These are phyloP conservation scores for Strobilomyces echinocephalus DNA, from an alignment of 768 basidiomycete species.

Conservation along the genomic window DNA sequence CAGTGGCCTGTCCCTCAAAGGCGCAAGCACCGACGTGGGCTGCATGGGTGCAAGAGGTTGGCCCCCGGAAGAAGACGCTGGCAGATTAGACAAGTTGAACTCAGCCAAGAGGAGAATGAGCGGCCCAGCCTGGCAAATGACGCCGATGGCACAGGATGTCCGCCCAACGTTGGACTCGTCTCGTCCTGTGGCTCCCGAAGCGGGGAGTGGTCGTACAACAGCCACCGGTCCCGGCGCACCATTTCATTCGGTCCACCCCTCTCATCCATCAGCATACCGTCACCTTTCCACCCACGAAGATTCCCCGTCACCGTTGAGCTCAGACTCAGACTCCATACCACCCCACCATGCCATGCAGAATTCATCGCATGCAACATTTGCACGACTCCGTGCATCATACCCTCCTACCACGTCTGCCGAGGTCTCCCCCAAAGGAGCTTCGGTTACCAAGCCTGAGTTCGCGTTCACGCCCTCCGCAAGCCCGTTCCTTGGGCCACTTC, in stretches of 20 bases:
- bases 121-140: slow-evolving; percentile 54
- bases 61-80: slow-evolving; percentile 25
- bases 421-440: slow-evolving; percentile 21
- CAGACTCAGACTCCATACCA: slow-evolving; percentile 51
- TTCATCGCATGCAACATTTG: slow-evolving; percentile 24
- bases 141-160: slow-evolving; percentile 35
- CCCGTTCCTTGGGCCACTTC: slow-evolving; percentile 74
- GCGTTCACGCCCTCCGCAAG: slow-evolving; percentile 67
- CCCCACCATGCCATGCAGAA: slow-evolving; percentile 28
- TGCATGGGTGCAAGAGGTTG: slow-evolving; percentile 40
- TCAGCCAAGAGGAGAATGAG: slow-evolving; percentile 45
- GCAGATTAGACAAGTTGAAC: slow-evolving; percentile 25
- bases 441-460: slow-evolving; percentile 32
- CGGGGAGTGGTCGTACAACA: slow-evolving; percentile 12
- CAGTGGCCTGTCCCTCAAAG: slow-evolving; percentile 18
- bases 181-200: slow-evolving; percentile 14
- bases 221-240: slow-evolving; percentile 18
- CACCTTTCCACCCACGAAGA: slow-evolving; percentile 47
- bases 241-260: slow-evolving; percentile 41
- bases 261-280: slow-evolving; percentile 30
- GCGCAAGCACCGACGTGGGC: slow-evolving; percentile 34
- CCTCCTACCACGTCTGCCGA: slow-evolving; percentile 27
- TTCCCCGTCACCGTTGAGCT: slow-evolving; percentile 66
- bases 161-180: slow-evolving; percentile 20
- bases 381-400: slow-evolving; percentile 26